These are phyloP conservation scores for Scorias spongiosa DNA, from an alignment of 2,329 filamentous ascomycete species.

Conservation along the genomic window DNA sequence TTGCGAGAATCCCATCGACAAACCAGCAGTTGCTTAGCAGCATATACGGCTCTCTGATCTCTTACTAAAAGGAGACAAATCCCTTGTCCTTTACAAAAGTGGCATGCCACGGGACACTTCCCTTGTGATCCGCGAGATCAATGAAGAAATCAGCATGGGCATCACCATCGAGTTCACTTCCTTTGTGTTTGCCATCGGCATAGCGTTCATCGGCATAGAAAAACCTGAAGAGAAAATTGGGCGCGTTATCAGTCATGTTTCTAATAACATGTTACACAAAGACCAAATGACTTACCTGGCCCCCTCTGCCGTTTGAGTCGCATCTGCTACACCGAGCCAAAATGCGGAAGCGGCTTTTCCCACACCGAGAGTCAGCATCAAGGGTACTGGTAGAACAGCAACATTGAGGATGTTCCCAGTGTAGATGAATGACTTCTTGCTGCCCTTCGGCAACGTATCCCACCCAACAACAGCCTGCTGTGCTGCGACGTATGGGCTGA, in stretches of 20 bases:
- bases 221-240: conserved; percentile 24
- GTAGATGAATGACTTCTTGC: conserved; percentile 24
- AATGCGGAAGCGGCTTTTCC: conserved; percentile 27
- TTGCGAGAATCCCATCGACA: too few relatives aligned
- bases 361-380: conserved; percentile 21
- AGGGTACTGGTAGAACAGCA: conserved; percentile 7
- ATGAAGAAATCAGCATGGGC: conserved; percentile 9
- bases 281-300: neutral
- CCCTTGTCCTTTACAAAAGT: conserved; percentile 9
- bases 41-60: too few relatives aligned
- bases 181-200: conserved; percentile 20
- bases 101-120: conserved; percentile 8
- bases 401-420: conserved; percentile 28
- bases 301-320: conserved; percentile 19
- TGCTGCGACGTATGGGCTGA: conserved; percentile 24
- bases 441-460: conserved; percentile 2
- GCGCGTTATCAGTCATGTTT: conserved; percentile 17
- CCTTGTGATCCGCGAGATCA: conserved; percentile 2
- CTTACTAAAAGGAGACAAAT: conserved; percentile 4
- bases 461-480: conserved; percentile 23
- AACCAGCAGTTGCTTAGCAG: too few relatives aligned
- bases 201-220: conserved; percentile 38
- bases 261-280: neutral
- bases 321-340: conserved; percentile 21
- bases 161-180: conserved; percentile 4